Base-by-base conservation (phyloP, 345 rosid genomes). In the Punica granatum region DNA sequence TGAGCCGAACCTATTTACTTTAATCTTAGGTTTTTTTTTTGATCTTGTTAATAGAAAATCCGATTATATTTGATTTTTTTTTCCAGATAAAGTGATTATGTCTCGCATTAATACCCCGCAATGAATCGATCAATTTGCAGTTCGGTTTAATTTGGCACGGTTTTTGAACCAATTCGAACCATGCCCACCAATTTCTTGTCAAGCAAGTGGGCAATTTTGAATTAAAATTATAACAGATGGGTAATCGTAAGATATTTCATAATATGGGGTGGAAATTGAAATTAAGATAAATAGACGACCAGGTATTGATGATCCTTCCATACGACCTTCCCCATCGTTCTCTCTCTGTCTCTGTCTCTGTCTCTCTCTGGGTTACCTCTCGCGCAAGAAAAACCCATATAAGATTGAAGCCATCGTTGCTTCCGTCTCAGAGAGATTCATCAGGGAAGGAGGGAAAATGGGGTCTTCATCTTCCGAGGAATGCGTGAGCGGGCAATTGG, bases 401-500 rank as follows among this genome's bases (percentile, higher is more conserved):
- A 32, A 23, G 36, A 15, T 36, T 12, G 61, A 66, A 34, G 69
- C 60, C 26, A 25, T 23, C 49, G 28, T 14, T 28, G 61, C 26
- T 4, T 56, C 58, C 30, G 34, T 15, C 61, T 11, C 66, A 25
- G 32, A 4, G 66, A 26, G 13, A 33, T 21, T 35, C 54, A 26
- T 36, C 37, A 35, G 28, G 60, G 26, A 35, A 51, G 36, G 30
- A 36, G 26, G 41, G 23, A 19, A 7, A 28, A 71, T 71, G 74
- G 74, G 18, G 41, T 65, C 61, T 56, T 56, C 61, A 15, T 56
- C 61, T 30, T 56, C 69, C 13, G 74, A 71, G 74, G 74, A 58
- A 11, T 46, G 69, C 28, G 13, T 71, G 74, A 66, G 3, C 74
- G 81, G 78, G 59, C 79, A 80, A 70, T 73, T 90, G 28, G 90